Evolutionary conservation across 1,284 basidiomycete species (phyloP).

Genomic region (Papiliotrema flavescens): DNA sequence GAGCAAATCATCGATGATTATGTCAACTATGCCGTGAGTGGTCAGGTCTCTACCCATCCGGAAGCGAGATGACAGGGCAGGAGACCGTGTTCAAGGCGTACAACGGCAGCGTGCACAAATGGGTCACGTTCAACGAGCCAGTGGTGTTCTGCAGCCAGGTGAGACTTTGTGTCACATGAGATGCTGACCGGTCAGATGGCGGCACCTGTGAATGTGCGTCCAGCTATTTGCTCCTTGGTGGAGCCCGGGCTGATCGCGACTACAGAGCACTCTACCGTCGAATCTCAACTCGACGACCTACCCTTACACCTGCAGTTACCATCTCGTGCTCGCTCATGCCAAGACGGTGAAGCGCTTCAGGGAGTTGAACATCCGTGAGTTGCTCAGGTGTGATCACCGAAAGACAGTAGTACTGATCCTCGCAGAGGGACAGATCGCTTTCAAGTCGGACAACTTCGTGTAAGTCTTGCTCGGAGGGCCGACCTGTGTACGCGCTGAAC

Average conservation of each 20-base stretch:
- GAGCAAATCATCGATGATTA: conserved; percentile 16
- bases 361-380: conserved; percentile 16
- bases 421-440: conserved; percentile 15
- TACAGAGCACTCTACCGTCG: conserved; percentile 8
- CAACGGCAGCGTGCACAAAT: conserved; percentile 15
- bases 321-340: conserved; percentile 16
- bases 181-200: neutral
- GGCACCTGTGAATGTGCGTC: conserved; percentile 12
- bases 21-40: conserved; percentile 12
- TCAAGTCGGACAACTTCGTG: conserved; percentile 19
- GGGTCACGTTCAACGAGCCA: conserved; percentile 23
- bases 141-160: conserved; percentile 15
- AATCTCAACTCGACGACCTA: conserved; percentile 9
- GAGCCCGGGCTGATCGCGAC: neutral
- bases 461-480: neutral
- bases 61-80: neutral
- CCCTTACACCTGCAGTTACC: conserved; percentile 15
- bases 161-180: no score
- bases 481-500: neutral
- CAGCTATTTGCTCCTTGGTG: neutral
- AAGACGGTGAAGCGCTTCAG: conserved; percentile 17
- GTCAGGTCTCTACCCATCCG: neutral
- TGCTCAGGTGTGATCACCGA: neutral
- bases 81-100: conserved; percentile 13
- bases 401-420: neutral